Evolutionary conservation across 2,329 filamentous ascomycete genomes (phyloP), one percentile per base, ranked within the genome.

Genomic region (Pseudophaeomoniella oleicola): DNA sequence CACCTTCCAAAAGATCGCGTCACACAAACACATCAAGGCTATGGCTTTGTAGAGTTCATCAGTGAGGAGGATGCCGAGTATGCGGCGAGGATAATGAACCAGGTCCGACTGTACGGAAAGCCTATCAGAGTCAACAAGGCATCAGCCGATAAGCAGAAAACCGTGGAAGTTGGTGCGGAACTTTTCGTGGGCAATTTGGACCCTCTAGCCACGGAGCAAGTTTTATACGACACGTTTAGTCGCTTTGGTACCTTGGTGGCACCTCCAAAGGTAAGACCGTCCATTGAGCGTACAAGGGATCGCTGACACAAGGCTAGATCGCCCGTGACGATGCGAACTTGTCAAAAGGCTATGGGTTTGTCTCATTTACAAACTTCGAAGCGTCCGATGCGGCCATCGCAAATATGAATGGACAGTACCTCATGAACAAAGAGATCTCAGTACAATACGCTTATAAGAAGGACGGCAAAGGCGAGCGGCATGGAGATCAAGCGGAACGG

Each of bases 401-500:
- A 46, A 90, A 88, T 56, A 87, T 98, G 81, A 82, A 94, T 56
- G 85, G 85, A 36, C 87, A 96, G 63, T 96, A 90, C 59, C 75
- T 98, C 42, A 87, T 93, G 69, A 94, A 90, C 67, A 94, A 94
- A 64, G 83, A 94, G 58, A 81, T 96, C 49, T 83, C 81, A 2
- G 90, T 98, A 32, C 88, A 96, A 60, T 98, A 96, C 58, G 90
- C 90, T 29, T 96, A 94, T 72, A 98, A 98, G 70, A 96, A 96
- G 62, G 90, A 98, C 52, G 90, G 90, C 47, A 94, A 94, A 63
- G 88, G 88, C 49, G 88, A 96, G 63, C 71, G 90, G 40, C 90
- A 98, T 55, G 90, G 90, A 50, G 90, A 98, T 56, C 74, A 86
- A 49, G 90, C 90, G 18, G 90, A 98, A 62, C 72, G 90, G 52